These are phyloP conservation scores for Skeletonema grethae DNA, from an alignment of 108 stramenopile species.

Conservation along the genomic window DNA sequence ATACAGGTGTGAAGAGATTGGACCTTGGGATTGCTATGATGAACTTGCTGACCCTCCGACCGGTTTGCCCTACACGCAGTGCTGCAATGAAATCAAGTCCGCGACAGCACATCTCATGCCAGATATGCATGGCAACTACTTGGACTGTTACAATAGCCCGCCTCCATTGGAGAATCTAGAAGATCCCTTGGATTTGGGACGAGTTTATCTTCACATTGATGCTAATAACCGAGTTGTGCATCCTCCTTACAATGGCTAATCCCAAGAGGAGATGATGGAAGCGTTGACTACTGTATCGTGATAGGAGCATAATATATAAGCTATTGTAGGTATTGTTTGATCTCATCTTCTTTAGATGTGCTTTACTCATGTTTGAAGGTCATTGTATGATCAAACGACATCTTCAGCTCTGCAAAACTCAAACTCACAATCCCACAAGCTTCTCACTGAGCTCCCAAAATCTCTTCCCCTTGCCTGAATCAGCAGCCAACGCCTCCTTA, in stretches of 20 bases:
- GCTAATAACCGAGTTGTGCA: background rate
- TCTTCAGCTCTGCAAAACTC: too few species aligned
- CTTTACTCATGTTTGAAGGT: too few species aligned
- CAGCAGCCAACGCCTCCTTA: slow-evolving; percentile 64
- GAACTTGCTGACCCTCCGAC: background rate
- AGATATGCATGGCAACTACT: background rate
- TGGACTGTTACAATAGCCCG: slow-evolving; percentile 2
- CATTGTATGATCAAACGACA: too few species aligned
- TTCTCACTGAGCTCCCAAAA: slow-evolving; percentile 80
- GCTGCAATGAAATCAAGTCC: background rate
- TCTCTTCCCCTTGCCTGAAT: slow-evolving; percentile 68
- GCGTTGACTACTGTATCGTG: too few species aligned
- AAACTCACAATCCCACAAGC: slow-evolving; percentile 55
- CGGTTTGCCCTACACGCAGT: background rate
- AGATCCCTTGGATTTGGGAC: background rate
- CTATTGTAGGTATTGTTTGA: too few species aligned
- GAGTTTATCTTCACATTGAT: slow-evolving; percentile 5
- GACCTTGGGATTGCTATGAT: slow-evolving; percentile 2
- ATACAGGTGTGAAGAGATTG: background rate
- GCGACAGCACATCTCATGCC: background rate
- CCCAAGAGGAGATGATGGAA: too few species aligned
- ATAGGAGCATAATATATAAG: too few species aligned
- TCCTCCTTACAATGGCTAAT: too few species aligned
- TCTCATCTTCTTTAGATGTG: too few species aligned
- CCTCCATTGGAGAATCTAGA: background rate